These are phyloP conservation scores for Tylopilus sp. DNA, from an alignment of 1,284 basidiomycete genomes.

Conservation along the genomic window DNA sequence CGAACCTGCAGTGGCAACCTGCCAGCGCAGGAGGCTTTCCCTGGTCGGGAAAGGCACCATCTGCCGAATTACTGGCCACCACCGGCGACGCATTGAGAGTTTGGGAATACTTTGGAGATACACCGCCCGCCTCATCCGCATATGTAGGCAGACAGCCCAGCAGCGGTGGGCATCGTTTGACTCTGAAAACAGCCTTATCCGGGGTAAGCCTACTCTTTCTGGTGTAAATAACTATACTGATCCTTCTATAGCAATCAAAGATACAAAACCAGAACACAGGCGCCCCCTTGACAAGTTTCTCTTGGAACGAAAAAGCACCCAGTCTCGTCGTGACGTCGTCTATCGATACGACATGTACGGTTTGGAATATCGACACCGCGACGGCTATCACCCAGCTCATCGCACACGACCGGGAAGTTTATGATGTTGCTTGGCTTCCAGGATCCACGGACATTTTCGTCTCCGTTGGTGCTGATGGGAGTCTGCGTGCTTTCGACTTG, in stretches of 20 bases:
- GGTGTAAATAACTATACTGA: slow-evolving; percentile 13
- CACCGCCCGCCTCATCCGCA: slow-evolving; percentile 49
- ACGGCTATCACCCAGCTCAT: slow-evolving; percentile 97
- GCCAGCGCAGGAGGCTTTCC: slow-evolving; percentile 54
- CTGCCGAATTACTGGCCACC: slow-evolving; percentile 81
- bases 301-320: slow-evolving; percentile 90
- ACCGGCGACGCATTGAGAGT: slow-evolving; percentile 87
- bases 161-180: slow-evolving; percentile 55
- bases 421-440: slow-evolving; percentile 98
- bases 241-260: slow-evolving; percentile 69
- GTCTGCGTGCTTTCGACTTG: slow-evolving; percentile 93
- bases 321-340: slow-evolving; percentile 91
- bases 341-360: slow-evolving; percentile 93
- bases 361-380: slow-evolving; percentile 96
- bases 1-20: slow-evolving; percentile 81
- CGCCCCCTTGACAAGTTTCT: slow-evolving; percentile 91
- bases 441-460: slow-evolving; percentile 98
- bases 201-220: slow-evolving; percentile 59
- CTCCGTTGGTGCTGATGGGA: slow-evolving; percentile 96
- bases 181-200: slow-evolving; percentile 67
- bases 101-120: slow-evolving; percentile 78
- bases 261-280: slow-evolving; percentile 77
- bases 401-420: slow-evolving; percentile 98
- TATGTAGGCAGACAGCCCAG: slow-evolving; percentile 69
- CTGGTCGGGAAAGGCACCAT: slow-evolving; percentile 60